These are phyloP conservation scores for Macrolepiota dolichaula DNA, from an alignment of 768 basidiomycete species.

Conservation along the genomic window DNA sequence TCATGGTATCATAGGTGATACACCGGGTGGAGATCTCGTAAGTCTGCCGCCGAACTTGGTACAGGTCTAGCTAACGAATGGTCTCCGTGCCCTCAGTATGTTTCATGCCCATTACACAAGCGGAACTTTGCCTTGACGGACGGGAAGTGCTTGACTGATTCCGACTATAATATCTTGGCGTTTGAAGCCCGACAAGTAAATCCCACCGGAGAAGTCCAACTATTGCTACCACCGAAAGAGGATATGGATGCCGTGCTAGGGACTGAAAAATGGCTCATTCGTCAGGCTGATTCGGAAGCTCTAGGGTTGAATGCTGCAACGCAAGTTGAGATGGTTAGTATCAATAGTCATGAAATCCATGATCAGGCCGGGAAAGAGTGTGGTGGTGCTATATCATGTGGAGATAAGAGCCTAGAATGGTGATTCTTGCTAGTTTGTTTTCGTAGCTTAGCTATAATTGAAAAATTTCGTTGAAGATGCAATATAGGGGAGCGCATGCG, in stretches of 20 bases:
- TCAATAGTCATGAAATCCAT: neutral
- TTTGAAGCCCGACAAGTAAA: slow-evolving; percentile 51
- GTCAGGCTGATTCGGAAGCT: slow-evolving; percentile 44
- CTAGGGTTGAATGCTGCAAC: slow-evolving; percentile 24
- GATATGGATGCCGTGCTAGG: slow-evolving; percentile 62
- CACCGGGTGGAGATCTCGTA: slow-evolving; percentile 50
- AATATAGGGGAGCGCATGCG: too few relatives aligned
- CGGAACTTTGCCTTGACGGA: slow-evolving; percentile 55
- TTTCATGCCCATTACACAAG: slow-evolving; percentile 61
- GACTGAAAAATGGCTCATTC: slow-evolving; percentile 62
- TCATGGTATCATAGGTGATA: slow-evolving; percentile 68
- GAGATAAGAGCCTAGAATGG: too few relatives aligned
- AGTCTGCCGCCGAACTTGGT: slow-evolving; percentile 15
- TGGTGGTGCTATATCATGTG: too few relatives aligned
- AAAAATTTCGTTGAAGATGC: too few relatives aligned
- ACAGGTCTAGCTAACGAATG: too few relatives aligned
- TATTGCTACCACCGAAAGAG: slow-evolving; percentile 50
- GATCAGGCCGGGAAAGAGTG: too few relatives aligned
- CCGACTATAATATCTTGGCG: slow-evolving; percentile 53
- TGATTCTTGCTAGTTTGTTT: too few relatives aligned
- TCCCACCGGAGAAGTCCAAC: slow-evolving; percentile 31
- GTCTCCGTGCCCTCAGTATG: slow-evolving; percentile 18
- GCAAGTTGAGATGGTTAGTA: slow-evolving; percentile 25
- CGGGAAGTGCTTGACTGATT: slow-evolving; percentile 59
- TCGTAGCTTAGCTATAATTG: too few relatives aligned